Conservation (phyloP, 805 yeast genomes). For the Jamesozyma hellenica region DNA sequence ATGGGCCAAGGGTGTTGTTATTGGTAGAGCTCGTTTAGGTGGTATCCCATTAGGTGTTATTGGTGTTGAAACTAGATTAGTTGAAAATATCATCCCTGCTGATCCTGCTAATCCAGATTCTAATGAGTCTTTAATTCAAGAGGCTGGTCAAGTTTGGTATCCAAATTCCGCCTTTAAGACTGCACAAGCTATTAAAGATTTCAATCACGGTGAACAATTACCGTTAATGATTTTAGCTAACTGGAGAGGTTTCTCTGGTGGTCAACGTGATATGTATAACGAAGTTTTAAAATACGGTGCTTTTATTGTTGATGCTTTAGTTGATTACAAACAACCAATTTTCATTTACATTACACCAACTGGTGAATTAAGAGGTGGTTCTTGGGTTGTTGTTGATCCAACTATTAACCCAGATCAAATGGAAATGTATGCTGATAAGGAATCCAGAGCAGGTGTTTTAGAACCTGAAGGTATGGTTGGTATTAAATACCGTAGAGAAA, state of each 20-base stretch:
- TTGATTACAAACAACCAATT: conserved; percentile 92
- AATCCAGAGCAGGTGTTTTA: conserved; percentile 93
- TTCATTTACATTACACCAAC: conserved; percentile 95
- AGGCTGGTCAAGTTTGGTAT: conserved; percentile 99
- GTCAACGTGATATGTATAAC: conserved; percentile 98
- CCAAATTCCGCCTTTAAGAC: conserved; percentile 99
- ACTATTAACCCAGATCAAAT: conserved; percentile 93
- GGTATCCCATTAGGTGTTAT: conserved; percentile 98
- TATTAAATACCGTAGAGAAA: conserved; percentile 91
- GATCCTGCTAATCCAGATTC: conserved; percentile 98
- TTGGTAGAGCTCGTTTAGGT: conserved; percentile 96
- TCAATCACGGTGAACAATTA: conserved; percentile 95
- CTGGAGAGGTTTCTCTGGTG: conserved; percentile 99
- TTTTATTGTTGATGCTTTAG: conserved; percentile 92
- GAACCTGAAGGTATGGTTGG: conserved; percentile 99
- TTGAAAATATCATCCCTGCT: conserved; percentile 89
- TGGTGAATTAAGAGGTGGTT: conserved; percentile 99
- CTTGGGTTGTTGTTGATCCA: conserved; percentile 99
- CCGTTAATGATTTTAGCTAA: conserved; percentile 96
- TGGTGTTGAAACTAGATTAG: conserved; percentile 85
- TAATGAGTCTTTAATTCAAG: conserved; percentile 76
- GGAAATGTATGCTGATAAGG: conserved; percentile 98
- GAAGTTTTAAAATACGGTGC: conserved; percentile 97
- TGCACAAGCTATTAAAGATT: conserved; percentile 95
- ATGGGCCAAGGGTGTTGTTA: conserved; percentile 98